phyloP scores from a whole-genome alignment of 106 monocot species.

The Acorus calamus region DNA sequence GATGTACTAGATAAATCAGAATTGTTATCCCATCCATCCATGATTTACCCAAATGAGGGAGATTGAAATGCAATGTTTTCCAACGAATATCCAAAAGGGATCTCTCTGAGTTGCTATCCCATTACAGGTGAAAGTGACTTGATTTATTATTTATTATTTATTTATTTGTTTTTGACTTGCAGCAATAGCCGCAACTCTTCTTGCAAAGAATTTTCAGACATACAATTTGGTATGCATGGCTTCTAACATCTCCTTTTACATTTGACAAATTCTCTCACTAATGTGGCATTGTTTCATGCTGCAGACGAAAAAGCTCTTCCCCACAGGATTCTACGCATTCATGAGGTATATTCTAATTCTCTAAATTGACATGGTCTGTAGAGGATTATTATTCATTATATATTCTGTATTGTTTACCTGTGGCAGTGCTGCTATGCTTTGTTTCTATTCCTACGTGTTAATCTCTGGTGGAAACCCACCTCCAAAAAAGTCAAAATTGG shows the following conservation, averaged over 20 bases:
- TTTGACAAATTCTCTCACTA: neutral
- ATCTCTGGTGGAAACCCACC: constrained; percentile 67
- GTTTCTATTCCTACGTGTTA: constrained; percentile 54
- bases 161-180: constrained; percentile 8
- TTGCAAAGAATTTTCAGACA: constrained; percentile 30
- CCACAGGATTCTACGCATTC: constrained; percentile 32
- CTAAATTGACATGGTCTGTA: neutral
- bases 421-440: constrained; percentile 48
- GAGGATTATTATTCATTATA: no score
- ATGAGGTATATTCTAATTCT: constrained; percentile 25
- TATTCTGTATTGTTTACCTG: neutral
- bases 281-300: neutral
- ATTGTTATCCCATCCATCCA: no score
- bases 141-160: no score
- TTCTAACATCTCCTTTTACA: neutral
- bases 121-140: no score
- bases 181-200: constrained; percentile 40
- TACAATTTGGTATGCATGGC: constrained; percentile 27
- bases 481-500: constrained; percentile 4
- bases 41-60: no score
- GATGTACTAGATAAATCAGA: no score
- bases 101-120: no score
- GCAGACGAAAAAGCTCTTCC: constrained; percentile 54
- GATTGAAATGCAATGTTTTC: no score
- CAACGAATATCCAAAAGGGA: no score